Evolutionary conservation across 768 basidiomycete species (phyloP).

Genomic region (Porphyrellus cyaneotinctus): DNA sequence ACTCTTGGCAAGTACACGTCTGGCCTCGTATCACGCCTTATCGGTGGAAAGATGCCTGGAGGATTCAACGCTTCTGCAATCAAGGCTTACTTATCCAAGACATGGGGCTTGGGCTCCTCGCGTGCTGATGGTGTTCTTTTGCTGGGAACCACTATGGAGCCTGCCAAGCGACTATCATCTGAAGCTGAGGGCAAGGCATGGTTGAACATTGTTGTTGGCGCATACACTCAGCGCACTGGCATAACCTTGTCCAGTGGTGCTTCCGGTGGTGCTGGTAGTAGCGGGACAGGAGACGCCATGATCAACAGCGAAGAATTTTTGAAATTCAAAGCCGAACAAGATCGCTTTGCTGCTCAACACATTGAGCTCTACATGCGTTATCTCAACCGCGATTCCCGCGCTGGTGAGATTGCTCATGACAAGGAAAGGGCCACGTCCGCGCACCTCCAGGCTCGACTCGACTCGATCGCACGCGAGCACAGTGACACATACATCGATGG

Average conservation of each 20-base stretch:
- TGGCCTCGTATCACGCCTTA: constrained; percentile 83
- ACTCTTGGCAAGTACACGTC: constrained; percentile 89
- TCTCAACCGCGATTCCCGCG: constrained; percentile 87
- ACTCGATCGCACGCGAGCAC: constrained; percentile 86
- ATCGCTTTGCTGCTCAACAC: constrained; percentile 88
- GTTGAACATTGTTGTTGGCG: constrained; percentile 80
- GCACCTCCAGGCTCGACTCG: constrained; percentile 79
- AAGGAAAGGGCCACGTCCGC: constrained; percentile 71
- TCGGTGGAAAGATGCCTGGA: constrained; percentile 97
- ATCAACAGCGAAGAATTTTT: constrained; percentile 99
- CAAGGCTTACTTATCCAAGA: constrained; percentile 84
- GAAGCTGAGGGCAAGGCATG: constrained; percentile 92
- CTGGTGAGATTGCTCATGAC: constrained; percentile 87
- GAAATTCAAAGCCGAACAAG: constrained; percentile 92
- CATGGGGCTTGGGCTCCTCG: constrained; percentile 90
- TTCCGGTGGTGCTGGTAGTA: constrained; percentile 55
- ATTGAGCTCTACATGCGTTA: constrained; percentile 97
- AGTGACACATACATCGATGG: constrained; percentile 93
- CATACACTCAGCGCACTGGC: constrained; percentile 86
- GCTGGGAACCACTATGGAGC: constrained; percentile 89
- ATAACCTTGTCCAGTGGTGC: constrained; percentile 75
- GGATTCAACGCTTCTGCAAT: constrained; percentile 94
- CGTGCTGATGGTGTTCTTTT: constrained; percentile 90
- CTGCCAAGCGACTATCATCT: constrained; percentile 85
- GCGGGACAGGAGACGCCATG: constrained; percentile 67